phyloP scores from a whole-genome alignment of 2,329 filamentous ascomycete genomes.

The Neoascochyta sp. region DNA sequence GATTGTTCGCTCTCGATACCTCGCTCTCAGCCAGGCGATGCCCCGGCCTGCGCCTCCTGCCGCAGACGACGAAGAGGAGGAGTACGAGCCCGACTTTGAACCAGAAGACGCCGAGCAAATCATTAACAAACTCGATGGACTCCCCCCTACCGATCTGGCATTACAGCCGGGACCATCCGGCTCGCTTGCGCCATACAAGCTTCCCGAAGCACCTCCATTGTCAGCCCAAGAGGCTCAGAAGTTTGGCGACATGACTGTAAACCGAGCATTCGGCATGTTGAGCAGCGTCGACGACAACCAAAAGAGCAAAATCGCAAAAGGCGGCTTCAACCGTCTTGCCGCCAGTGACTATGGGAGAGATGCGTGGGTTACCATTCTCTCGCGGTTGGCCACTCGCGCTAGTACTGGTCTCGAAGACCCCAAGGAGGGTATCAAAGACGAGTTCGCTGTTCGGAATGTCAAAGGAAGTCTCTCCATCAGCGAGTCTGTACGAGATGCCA shows the following conservation, averaged over 20 bases:
- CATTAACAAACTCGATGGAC: conserved; percentile 69
- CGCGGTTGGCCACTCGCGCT: conserved; percentile 77
- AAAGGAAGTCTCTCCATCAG: conserved; percentile 50
- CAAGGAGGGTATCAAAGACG: conserved; percentile 58
- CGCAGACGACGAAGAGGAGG: conserved; percentile 72
- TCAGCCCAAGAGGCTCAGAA: conserved; percentile 68
- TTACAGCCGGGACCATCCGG: conserved; percentile 35
- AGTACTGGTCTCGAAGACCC: conserved; percentile 68
- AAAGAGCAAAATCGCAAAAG: conserved; percentile 51
- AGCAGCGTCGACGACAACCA: conserved; percentile 63
- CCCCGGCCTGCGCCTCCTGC: conserved; percentile 25
- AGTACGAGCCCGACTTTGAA: conserved; percentile 87
- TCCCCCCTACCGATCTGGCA: conserved; percentile 56
- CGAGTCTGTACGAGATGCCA: conserved; percentile 70
- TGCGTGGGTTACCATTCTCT: conserved; percentile 85
- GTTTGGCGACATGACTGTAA: conserved; percentile 69
- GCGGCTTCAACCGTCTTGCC: conserved; percentile 79
- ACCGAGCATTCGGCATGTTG: conserved; percentile 75
- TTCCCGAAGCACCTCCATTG: conserved; percentile 72
- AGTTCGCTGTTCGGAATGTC: conserved; percentile 41
- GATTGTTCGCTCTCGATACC: conserved; percentile 43
- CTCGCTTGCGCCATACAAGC: conserved; percentile 66
- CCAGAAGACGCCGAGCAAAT: conserved; percentile 76
- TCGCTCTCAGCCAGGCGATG: conserved; percentile 34
- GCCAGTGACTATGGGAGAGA: conserved; percentile 81